phyloP scores from a whole-genome alignment of 164 flowering plant species.

The Magnolia changhungtana region DNA sequence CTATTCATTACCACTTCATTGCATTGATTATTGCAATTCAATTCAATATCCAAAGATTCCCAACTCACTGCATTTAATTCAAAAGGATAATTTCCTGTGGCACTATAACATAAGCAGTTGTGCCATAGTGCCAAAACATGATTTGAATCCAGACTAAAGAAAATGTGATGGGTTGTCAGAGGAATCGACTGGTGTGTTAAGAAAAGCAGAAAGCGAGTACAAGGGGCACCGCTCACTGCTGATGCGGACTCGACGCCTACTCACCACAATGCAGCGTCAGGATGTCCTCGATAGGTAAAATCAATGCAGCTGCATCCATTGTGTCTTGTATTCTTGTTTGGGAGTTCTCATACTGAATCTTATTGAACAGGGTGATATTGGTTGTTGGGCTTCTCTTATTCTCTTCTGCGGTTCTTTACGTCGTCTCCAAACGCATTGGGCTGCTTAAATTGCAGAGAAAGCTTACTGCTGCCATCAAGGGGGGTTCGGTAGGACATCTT shows the following conservation, averaged over 20 bases:
- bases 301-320: neutral
- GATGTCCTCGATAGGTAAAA: constrained; percentile 79
- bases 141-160: neutral
- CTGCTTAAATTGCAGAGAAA: constrained; percentile 67
- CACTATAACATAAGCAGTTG: neutral
- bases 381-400: constrained; percentile 58
- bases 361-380: constrained; percentile 57
- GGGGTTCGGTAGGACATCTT: constrained; percentile 43
- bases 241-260: constrained; percentile 74
- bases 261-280: constrained; percentile 85
- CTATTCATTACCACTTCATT: too few species aligned
- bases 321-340: neutral
- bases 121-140: neutral
- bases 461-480: constrained; percentile 57
- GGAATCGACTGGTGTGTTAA: constrained; percentile 72
- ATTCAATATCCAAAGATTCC: too few species aligned
- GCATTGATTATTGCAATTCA: too few species aligned
- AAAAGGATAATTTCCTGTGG: too few species aligned
- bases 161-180: constrained; percentile 33
- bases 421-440: constrained; percentile 86
- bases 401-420: constrained; percentile 74
- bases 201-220: constrained; percentile 87
- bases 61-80: too few species aligned
- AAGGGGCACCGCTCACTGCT: constrained; percentile 85
- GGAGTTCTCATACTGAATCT: constrained; percentile 5